These are phyloP conservation scores for Arachnomyces sp. DNA, from an alignment of 2,329 filamentous ascomycete species.

Conservation along the genomic window DNA sequence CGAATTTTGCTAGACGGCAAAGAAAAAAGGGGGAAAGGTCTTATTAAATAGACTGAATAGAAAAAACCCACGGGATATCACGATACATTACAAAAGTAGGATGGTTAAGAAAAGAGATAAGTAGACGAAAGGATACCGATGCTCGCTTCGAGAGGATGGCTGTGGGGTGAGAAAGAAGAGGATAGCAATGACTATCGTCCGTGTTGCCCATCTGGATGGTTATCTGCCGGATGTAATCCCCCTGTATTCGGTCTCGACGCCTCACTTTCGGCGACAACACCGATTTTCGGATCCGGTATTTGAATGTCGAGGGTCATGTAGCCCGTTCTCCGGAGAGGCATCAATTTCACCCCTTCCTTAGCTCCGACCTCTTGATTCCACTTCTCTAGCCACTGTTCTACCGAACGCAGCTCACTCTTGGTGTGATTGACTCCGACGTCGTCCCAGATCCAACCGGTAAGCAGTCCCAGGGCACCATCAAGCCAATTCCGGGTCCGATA, in stretches of 20 bases:
- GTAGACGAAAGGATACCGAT: too few species aligned
- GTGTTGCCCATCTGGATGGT: too few species aligned
- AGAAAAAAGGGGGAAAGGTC: too few species aligned
- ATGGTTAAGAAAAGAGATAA: too few species aligned
- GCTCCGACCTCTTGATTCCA: conserved; percentile 69
- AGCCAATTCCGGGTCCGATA: conserved; percentile 68
- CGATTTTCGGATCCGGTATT: conserved; percentile 44
- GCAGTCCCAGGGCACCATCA: conserved; percentile 68
- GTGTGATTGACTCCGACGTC: conserved; percentile 71
- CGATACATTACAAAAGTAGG: too few species aligned
- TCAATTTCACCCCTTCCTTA: conserved; percentile 61
- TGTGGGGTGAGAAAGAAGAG: too few species aligned
- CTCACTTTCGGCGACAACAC: conserved; percentile 33
- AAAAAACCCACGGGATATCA: too few species aligned
- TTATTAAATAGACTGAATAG: too few species aligned
- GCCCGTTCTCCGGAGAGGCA: conserved; percentile 71
- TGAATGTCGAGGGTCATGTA: conserved; percentile 63
- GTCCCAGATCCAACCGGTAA: conserved; percentile 94
- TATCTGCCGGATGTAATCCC: conserved; percentile 5
- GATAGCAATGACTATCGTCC: too few species aligned
- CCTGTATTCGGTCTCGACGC: conserved; percentile 24
- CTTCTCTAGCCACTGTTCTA: conserved; percentile 76
- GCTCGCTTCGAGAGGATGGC: too few species aligned
- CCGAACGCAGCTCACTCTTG: conserved; percentile 60
- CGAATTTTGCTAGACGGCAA: too few species aligned